phyloP scores from a whole-genome alignment of 2,329 filamentous ascomycete genomes.

The Trichoderma harzianum region DNA sequence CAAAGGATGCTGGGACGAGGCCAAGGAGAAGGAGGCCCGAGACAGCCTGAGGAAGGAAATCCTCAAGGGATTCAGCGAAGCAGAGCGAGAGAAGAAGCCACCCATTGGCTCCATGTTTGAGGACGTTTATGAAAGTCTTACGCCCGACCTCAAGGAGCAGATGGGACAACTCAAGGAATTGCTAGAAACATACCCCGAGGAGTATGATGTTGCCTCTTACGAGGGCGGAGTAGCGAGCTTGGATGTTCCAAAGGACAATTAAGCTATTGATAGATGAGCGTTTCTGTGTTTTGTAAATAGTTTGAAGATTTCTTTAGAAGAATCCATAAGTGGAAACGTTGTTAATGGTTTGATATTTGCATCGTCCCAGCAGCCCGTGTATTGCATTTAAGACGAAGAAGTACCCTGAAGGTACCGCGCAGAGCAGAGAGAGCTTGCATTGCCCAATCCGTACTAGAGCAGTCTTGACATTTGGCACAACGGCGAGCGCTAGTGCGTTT shows the following conservation, averaged over 20 bases:
- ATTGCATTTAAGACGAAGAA: not conserved
- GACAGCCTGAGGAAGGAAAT: constrained; percentile 68
- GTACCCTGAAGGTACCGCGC: not conserved
- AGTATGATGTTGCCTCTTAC: constrained; percentile 79
- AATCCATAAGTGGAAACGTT: not conserved
- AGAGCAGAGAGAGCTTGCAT: not conserved
- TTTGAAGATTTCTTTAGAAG: not conserved
- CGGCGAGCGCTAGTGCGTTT: not conserved
- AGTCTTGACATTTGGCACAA: not conserved
- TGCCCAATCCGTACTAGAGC: not conserved
- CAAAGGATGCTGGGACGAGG: constrained; percentile 78
- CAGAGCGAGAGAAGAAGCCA: constrained; percentile 78
- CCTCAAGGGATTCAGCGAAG: constrained; percentile 77
- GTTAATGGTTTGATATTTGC: not conserved
- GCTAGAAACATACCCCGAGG: constrained; percentile 79
- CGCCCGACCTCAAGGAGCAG: constrained; percentile 72
- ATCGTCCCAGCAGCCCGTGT: not conserved
- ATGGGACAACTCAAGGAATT: constrained; percentile 69
- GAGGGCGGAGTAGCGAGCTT: constrained; percentile 70
- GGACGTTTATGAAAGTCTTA: constrained; percentile 86
- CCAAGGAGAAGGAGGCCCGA: constrained; percentile 70
- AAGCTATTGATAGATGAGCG: not conserved
- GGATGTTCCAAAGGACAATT: constrained; percentile 27
- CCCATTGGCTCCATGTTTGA: constrained; percentile 71
- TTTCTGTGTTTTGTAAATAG: not conserved